phyloP scores from a whole-genome alignment of 495 filamentous ascomycete species.

The Annulohypoxylon stygium region DNA sequence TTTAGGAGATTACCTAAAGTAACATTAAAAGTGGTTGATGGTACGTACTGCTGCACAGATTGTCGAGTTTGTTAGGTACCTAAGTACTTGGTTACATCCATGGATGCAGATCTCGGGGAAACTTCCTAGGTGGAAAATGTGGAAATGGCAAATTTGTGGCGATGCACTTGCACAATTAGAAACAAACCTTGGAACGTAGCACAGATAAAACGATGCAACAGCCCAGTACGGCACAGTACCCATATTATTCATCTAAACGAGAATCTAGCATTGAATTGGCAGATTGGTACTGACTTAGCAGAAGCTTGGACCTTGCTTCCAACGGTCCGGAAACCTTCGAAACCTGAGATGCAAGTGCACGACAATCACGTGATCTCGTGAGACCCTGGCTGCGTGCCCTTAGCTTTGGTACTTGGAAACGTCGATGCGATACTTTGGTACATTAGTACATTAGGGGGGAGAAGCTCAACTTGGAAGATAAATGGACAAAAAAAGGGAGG shows the following conservation, averaged over 20 bases:
- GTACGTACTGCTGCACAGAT: neutral
- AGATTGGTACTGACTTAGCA: neutral
- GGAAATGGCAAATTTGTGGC: constrained; percentile 14
- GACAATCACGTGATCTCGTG: constrained; percentile 39
- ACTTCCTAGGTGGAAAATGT: neutral
- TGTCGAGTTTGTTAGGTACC: neutral
- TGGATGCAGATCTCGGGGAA: constrained; percentile 12
- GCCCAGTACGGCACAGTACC: neutral
- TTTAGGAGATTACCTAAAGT: constrained; percentile 1
- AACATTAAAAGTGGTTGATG: neutral
- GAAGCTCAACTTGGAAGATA: constrained; percentile 14
- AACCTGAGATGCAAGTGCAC: constrained; percentile 18
- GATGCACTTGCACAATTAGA: constrained; percentile 2
- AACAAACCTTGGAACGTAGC: constrained; percentile 1
- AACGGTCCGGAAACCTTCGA: constrained; percentile 10
- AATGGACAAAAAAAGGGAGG: constrained; percentile 20
- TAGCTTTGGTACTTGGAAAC: constrained; percentile 12
- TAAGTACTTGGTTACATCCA: constrained; percentile 4
- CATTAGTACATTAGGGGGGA: neutral
- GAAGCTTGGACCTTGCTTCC: constrained; percentile 6
- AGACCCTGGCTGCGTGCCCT: constrained; percentile 22
- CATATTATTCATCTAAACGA: constrained; percentile 27
- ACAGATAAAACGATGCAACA: constrained; percentile 10
- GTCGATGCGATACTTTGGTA: constrained; percentile 1
- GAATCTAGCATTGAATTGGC: neutral